A percentile compares a stretch with the other conserved stretches of the same genome.
These are phyloP conservation scores for Candolleomyces aberdarensis DNA, from an alignment of 768 basidiomycete genomes.

Conservation along the genomic window DNA sequence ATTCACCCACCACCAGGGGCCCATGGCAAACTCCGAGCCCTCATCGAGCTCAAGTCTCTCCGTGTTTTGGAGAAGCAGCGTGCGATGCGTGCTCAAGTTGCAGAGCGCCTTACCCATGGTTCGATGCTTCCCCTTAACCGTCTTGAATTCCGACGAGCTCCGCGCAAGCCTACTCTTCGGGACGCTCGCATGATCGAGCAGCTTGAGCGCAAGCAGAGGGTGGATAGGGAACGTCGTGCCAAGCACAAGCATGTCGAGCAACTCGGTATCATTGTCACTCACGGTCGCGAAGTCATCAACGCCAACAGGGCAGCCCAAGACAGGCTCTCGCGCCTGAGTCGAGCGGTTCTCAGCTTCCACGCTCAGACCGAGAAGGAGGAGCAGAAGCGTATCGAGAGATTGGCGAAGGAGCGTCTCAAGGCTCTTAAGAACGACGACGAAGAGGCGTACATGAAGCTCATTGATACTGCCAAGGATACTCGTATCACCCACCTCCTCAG, in stretches of 20 bases:
- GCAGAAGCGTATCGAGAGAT: conserved; percentile 92
- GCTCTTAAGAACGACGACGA: conserved; percentile 98
- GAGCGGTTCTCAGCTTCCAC: conserved; percentile 82
- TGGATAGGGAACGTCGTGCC: conserved; percentile 88
- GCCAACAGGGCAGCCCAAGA: conserved; percentile 62
- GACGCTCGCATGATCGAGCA: conserved; percentile 89
- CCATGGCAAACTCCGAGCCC: conserved; percentile 81
- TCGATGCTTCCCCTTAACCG: conserved; percentile 89
- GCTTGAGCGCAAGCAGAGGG: conserved; percentile 86
- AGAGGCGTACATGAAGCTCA: conserved; percentile 98
- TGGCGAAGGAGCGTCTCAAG: conserved; percentile 96
- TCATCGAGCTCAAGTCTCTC: conserved; percentile 92
- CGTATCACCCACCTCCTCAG: conserved; percentile 94
- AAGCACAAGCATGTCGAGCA: conserved; percentile 98
- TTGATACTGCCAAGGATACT: conserved; percentile 98
- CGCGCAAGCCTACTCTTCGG: conserved; percentile 78
- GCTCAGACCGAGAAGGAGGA: conserved; percentile 94
- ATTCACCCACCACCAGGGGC: conserved; percentile 59
- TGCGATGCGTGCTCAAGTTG: conserved; percentile 78
- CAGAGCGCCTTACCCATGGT: conserved; percentile 85
- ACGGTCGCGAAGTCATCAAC: conserved; percentile 74
- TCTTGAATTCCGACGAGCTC: conserved; percentile 78
- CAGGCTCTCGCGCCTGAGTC: conserved; percentile 71
- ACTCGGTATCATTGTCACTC: conserved; percentile 78
- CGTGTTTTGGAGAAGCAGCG: conserved; percentile 89